Percentiles rank a stretch among this genome's conserved stretches.
Evolutionary conservation across 2,329 filamentous ascomycete genomes (phyloP).

Genomic region (Dichotomopilus funicola): DNA sequence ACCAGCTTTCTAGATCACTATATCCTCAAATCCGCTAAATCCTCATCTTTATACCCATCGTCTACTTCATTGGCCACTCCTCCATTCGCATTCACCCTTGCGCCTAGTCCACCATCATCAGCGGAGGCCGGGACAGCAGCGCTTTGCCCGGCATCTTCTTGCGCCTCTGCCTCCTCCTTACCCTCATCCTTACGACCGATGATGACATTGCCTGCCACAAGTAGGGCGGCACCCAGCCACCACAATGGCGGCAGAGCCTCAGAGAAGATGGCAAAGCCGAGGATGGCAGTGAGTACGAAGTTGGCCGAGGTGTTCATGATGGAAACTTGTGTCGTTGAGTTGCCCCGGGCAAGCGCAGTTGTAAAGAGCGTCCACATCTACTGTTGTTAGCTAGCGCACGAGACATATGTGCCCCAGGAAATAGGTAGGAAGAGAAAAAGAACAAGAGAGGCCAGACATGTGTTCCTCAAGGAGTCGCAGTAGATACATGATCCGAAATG

Average conservation of each 20-base stretch:
- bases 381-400: neutral
- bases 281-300: constrained; percentile 69
- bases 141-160: constrained; percentile 4
- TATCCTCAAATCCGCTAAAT: constrained; percentile 23
- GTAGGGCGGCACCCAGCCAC: constrained; percentile 66
- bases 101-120: constrained; percentile 22
- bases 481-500: neutral
- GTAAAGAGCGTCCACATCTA: constrained; percentile 82
- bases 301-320: constrained; percentile 79
- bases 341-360: constrained; percentile 64
- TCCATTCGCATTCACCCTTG: constrained; percentile 28
- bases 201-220: constrained; percentile 72
- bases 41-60: constrained; percentile 19
- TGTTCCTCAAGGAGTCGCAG: too few species aligned
- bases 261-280: constrained; percentile 64
- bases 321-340: constrained; percentile 71
- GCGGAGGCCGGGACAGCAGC: constrained; percentile 4
- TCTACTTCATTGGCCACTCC: constrained; percentile 10
- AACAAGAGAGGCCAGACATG: too few species aligned
- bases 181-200: constrained; percentile 60
- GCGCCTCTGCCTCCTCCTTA: constrained; percentile 6
- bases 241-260: constrained; percentile 66
- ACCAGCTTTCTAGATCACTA: neutral
- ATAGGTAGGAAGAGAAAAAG: too few species aligned
- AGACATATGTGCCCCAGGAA: too few species aligned